phyloP scores from a whole-genome alignment of 2,329 filamentous ascomycete genomes.

The Arthroderma sp. region DNA sequence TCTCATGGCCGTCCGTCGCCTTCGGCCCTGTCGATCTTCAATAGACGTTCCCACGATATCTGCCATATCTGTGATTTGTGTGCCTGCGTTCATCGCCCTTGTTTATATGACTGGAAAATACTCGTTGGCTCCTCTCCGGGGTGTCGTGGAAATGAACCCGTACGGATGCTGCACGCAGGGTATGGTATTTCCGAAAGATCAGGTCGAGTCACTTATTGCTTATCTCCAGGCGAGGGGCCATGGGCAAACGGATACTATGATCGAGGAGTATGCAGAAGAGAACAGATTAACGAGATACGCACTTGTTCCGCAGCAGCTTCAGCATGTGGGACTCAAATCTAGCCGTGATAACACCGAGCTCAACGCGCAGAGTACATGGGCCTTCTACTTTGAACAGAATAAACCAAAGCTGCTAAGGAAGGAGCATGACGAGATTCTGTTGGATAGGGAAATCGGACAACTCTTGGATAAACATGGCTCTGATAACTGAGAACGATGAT shows the following conservation, averaged over 20 bases:
- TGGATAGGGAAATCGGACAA: neutral
- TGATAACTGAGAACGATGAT: neutral
- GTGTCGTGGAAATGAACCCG: constrained; percentile 19
- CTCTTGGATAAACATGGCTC: constrained; percentile 2
- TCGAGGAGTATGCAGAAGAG: constrained; percentile 19
- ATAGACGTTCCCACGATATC: constrained; percentile 15
- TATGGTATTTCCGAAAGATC: constrained; percentile 21
- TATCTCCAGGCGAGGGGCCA: constrained; percentile 12
- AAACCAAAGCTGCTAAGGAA: constrained; percentile 13
- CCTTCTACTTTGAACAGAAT: constrained; percentile 22
- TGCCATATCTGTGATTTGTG: constrained; percentile 15
- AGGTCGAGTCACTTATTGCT: constrained; percentile 14
- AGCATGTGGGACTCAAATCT: constrained; percentile 23
- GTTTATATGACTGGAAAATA: constrained; percentile 21
- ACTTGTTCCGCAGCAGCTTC: constrained; percentile 20
- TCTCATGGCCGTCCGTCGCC: constrained; percentile 14
- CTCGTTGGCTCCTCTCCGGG: constrained; percentile 17
- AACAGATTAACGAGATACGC: constrained; percentile 25
- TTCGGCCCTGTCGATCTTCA: constrained; percentile 7
- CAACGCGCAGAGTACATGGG: constrained; percentile 21
- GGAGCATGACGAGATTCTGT: constrained; percentile 15
- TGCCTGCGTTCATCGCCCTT: constrained; percentile 18
- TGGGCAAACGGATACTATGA: constrained; percentile 21
- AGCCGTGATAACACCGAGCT: constrained; percentile 20
- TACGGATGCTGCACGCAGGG: constrained; percentile 27